Evolutionary conservation across 1,139 yeast genomes (phyloP), one percentile per base, ranked within the genome.

Genomic region (Chernovozyma sophiae-reginae): DNA sequence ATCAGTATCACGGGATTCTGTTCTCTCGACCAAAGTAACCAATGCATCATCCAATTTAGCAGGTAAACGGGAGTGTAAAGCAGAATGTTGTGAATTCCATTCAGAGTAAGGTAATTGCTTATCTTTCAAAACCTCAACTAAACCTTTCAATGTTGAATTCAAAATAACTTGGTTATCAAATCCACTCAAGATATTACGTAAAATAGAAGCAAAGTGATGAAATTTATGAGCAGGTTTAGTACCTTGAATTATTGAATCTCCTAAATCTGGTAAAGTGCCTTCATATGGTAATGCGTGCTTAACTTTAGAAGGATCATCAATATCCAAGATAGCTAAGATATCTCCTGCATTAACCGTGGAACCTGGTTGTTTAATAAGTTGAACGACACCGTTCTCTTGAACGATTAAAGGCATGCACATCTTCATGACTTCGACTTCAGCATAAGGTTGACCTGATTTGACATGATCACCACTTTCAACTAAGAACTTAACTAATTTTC

Each of bases 381-480:
- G 97, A 36, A 90, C 89, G 43, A 78, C 72, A 73, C 99, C 99
- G 55, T 86, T 83, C 62, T 90, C 98, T 61, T 81, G 87, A 25
- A 97, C 92, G 54, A 87, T 72, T 55, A 90, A 73, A 36, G 95
- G 95, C 94, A 86, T 86, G 61, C 86, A 84, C 97, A 90, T 90
- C 67, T 92, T 92, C 99, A 92, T 92, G 49, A 92, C 98, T 69
- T 92, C 99, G 41, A 92, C 96, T 68, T 92, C 98, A 32, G 98
- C 98, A 56, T 79, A 94, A 32, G 97, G 81, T 66, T 92, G 96
- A 43, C 98, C 98, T 43, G 95, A 81, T 44, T 67, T 68, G 51
- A 92, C 79, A 54, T 90, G 97, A 48, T 92, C 98, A 48, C 98
- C 98, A 52, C 85, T 85, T 57, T 92, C 97, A 43, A 92, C 95